Conservation (phyloP, 1,284 basidiomycete species). For the Gomphus bonarii region DNA sequence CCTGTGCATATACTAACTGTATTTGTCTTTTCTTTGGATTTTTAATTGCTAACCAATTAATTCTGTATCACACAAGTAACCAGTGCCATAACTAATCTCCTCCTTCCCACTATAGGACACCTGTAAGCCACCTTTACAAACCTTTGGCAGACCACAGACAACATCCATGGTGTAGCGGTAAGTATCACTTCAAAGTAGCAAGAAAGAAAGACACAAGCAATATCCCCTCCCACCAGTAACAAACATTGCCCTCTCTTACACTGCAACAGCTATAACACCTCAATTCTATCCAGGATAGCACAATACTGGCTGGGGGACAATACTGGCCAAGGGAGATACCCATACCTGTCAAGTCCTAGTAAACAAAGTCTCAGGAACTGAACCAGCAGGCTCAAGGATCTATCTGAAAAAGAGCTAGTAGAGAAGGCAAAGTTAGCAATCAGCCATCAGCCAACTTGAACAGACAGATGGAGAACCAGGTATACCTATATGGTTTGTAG, state of each 20-base stretch:
- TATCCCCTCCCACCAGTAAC: not conserved
- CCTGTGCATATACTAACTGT: no score
- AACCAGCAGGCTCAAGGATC: not conserved
- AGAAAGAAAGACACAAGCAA: no score
- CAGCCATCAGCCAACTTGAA: not conserved
- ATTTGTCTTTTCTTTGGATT: no score
- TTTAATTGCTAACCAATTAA: no score
- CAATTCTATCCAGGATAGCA: not conserved
- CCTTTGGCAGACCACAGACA: not conserved
- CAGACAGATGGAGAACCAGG: not conserved
- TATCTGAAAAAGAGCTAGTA: not conserved
- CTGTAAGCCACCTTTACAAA: not conserved
- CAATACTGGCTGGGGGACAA: no score
- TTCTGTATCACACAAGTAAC: no score
- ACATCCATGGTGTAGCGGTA: not conserved
- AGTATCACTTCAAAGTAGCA: no score
- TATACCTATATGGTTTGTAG: not conserved
- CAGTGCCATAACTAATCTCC: not conserved
- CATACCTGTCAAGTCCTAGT: not conserved
- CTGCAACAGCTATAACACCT: not conserved
- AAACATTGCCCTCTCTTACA: not conserved
- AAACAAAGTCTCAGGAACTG: not conserved
- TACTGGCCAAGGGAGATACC: not conserved
- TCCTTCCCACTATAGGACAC: not conserved
- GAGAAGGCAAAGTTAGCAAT: not conserved